Evolutionary conservation across 225 moss, liverwort and hornwort genomes (phyloP).

Genomic region (Bryoerythrophyllum caledonicum): DNA sequence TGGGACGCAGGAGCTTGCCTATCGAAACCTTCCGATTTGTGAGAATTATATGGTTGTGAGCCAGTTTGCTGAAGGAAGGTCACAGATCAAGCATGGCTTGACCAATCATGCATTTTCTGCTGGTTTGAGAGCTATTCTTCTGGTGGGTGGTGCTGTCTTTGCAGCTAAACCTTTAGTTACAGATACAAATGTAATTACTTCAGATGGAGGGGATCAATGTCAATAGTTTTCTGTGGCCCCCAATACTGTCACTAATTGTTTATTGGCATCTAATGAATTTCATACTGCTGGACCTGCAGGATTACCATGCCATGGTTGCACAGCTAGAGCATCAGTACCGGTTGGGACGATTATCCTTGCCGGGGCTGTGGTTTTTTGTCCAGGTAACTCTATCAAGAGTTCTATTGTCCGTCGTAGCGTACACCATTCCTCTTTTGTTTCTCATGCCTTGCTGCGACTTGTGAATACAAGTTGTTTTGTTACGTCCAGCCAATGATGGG

Average conservation of each 20-base stretch:
- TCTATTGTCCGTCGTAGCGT: constrained; percentile 17
- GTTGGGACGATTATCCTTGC: constrained; percentile 79
- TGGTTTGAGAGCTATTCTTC: constrained; percentile 88
- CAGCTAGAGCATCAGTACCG: constrained; percentile 97
- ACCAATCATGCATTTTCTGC: constrained; percentile 95
- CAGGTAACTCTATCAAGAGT: constrained; percentile 49
- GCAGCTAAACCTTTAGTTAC: neutral
- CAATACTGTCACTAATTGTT: neutral
- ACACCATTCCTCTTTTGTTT: neutral
- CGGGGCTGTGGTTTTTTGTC: constrained; percentile 96
- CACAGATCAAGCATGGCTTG: constrained; percentile 84
- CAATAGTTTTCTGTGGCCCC: neutral
- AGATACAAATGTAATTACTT: constrained; percentile 4
- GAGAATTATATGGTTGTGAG: constrained; percentile 86
- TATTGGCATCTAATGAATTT: neutral
- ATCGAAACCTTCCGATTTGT: constrained; percentile 78
- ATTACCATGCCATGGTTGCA: constrained; percentile 97
- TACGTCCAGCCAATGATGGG: constrained; percentile 84
- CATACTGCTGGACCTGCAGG: constrained; percentile 45
- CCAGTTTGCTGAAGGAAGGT: constrained; percentile 76
- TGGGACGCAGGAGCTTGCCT: constrained; percentile 75
- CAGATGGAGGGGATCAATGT: constrained; percentile 9
- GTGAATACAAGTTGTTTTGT: constrained; percentile 1
- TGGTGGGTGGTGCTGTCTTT: constrained; percentile 35
- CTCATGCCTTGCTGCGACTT: no score